A percentile compares a stretch with the other conserved stretches of the same genome.
Evolutionary conservation across 768 basidiomycete species (phyloP).

Genomic region (Rubroboletus pulcherrimus): DNA sequence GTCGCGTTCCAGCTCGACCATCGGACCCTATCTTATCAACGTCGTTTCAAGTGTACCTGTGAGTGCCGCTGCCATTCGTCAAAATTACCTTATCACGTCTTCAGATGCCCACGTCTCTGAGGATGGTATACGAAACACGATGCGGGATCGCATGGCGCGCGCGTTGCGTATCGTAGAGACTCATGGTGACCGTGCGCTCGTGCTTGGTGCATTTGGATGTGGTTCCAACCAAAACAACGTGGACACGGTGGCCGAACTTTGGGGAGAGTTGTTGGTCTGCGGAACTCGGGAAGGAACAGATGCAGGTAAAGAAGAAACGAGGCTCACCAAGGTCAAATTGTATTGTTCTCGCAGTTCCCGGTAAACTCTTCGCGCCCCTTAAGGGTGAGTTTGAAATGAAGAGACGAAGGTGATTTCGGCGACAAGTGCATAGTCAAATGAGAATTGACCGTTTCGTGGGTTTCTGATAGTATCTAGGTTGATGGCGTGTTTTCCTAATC

Average conservation of each 20-base stretch:
- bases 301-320: slow-evolving; percentile 12
- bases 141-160: slow-evolving; percentile 49
- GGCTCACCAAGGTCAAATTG: slow-evolving; percentile 36
- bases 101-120: slow-evolving; percentile 34
- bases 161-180: slow-evolving; percentile 42
- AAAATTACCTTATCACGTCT: slow-evolving; percentile 34
- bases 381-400: slow-evolving; percentile 38
- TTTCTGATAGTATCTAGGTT: not conserved
- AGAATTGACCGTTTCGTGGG: not conserved
- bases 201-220: slow-evolving; percentile 47
- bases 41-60: slow-evolving; percentile 41
- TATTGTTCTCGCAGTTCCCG: slow-evolving; percentile 44
- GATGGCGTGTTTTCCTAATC: not conserved
- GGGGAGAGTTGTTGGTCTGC: slow-evolving; percentile 44
- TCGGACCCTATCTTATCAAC: slow-evolving; percentile 37
- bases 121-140: slow-evolving; percentile 37
- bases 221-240: slow-evolving; percentile 40
- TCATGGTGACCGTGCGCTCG: slow-evolving; percentile 35
- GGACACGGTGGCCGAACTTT: slow-evolving; percentile 40
- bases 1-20: slow-evolving; percentile 25
- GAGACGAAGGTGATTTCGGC: slow-evolving; percentile 33
- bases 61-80: slow-evolving; percentile 40
- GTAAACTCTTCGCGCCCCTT: slow-evolving; percentile 35
- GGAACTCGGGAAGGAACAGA: slow-evolving; percentile 26
- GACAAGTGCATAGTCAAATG: slow-evolving; percentile 21